phyloP scores from a whole-genome alignment of 2,329 filamentous ascomycete species.

The Trichoderma sp. region DNA sequence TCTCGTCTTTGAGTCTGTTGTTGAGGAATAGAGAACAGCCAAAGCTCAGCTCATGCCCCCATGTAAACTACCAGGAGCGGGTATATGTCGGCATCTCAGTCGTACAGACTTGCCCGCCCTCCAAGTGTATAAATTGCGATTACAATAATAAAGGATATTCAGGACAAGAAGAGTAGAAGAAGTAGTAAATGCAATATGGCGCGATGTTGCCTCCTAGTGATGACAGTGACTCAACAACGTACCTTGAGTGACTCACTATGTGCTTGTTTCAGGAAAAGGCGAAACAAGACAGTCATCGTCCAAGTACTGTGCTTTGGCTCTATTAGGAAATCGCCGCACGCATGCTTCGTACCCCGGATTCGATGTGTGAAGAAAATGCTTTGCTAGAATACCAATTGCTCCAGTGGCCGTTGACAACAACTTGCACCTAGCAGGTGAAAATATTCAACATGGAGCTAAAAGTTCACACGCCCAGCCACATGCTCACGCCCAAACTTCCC shows the following conservation, averaged over 20 bases:
- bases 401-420: background rate
- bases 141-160: background rate
- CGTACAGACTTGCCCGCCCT: background rate
- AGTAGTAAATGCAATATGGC: background rate
- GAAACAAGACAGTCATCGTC: background rate
- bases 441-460: background rate
- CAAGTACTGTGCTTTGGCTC: background rate
- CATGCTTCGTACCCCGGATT: background rate
- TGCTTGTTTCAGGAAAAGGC: background rate
- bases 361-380: background rate
- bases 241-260: background rate
- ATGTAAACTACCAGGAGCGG: background rate
- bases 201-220: background rate
- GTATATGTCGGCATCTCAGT: background rate
- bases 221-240: background rate
- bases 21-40: background rate
- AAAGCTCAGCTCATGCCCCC: background rate
- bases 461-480: background rate
- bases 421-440: background rate
- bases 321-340: background rate
- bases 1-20: background rate
- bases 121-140: background rate
- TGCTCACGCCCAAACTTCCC: slow-evolving; percentile 7
- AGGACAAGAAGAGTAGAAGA: background rate
- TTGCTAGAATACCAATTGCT: background rate